phyloP scores from a whole-genome alignment of 495 filamentous ascomycete species.

The Aspergillus avenaceus region DNA sequence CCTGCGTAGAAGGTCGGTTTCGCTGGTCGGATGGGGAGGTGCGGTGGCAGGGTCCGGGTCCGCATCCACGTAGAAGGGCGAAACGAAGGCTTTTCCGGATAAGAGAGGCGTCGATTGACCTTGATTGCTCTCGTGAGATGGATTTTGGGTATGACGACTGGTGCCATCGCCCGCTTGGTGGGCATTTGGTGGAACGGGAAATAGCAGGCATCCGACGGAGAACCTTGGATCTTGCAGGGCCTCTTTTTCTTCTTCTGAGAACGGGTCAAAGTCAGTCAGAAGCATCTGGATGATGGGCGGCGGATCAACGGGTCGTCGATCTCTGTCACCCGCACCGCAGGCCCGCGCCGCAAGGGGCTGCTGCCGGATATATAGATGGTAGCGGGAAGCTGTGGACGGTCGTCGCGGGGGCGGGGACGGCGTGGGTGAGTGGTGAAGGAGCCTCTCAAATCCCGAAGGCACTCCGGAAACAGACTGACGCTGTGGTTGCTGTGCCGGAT shows the following conservation, averaged over 20 bases:
- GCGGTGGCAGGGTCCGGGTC: constrained; percentile 43
- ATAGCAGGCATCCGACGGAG: constrained; percentile 73
- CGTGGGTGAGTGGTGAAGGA: constrained; percentile 36
- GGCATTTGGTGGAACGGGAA: constrained; percentile 39
- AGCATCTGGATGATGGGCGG: constrained; percentile 90
- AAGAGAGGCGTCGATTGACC: constrained; percentile 28
- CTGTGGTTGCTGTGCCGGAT: constrained; percentile 10
- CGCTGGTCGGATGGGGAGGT: constrained; percentile 67
- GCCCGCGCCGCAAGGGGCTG: constrained; percentile 87
- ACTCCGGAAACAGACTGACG: constrained; percentile 27
- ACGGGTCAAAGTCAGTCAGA: constrained; percentile 59
- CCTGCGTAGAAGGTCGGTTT: constrained; percentile 9
- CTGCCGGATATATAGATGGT: constrained; percentile 73
- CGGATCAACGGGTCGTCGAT: constrained; percentile 90
- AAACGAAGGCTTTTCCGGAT: constrained; percentile 41
- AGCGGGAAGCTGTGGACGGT: constrained; percentile 32
- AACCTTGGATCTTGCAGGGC: constrained; percentile 71
- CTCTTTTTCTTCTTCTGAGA: constrained; percentile 45
- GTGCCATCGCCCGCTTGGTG: background rate
- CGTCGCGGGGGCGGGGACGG: constrained; percentile 20
- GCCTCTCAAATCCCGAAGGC: constrained; percentile 38
- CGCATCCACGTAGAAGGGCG: constrained; percentile 37
- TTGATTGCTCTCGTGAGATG: constrained; percentile 1
- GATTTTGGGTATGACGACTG: background rate
- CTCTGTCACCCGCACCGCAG: constrained; percentile 91